Conservation (phyloP, 805 yeast genomes). For the Lachancea mirantina region DNA sequence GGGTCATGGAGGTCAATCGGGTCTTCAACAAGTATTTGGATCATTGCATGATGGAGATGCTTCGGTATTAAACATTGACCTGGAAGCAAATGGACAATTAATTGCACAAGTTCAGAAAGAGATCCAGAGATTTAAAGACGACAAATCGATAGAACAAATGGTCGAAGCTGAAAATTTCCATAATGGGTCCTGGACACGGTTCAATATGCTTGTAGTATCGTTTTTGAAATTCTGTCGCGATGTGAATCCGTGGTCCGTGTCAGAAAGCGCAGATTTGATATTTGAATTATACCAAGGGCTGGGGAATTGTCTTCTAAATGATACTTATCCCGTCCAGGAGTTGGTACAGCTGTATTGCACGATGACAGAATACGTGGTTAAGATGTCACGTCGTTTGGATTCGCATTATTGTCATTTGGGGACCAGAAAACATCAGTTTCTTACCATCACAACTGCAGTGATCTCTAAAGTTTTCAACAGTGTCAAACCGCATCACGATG, state of each 20-base stretch:
- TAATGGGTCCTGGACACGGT: constrained; percentile 32
- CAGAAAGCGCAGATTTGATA: constrained; percentile 44
- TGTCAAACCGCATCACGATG: constrained; percentile 42
- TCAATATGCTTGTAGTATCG: constrained; percentile 40
- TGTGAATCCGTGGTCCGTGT: constrained; percentile 45
- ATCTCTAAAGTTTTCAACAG: constrained; percentile 55
- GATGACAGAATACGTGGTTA: constrained; percentile 33
- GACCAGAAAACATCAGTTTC: constrained; percentile 31
- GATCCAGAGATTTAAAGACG: constrained; percentile 15
- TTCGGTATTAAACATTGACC: constrained; percentile 25
- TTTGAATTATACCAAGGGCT: constrained; percentile 38
- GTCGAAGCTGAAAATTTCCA: constrained; percentile 29
- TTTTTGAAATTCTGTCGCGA: constrained; percentile 44
- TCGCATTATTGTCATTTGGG: constrained; percentile 12
- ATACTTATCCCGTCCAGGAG: constrained; percentile 31
- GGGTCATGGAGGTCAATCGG: constrained; percentile 9
- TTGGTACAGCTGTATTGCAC: constrained; percentile 18
- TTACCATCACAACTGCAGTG: constrained; percentile 45
- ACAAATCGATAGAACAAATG: constrained; percentile 23
- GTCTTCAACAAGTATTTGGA: constrained; percentile 15
- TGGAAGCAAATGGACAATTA: constrained; percentile 24
- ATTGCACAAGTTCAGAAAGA: constrained; percentile 34
- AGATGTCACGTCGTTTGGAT: constrained; percentile 22
- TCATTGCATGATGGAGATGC: constrained; percentile 15
- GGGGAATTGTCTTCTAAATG: constrained; percentile 38